Conservation (phyloP, 768 basidiomycete species). For the Piloderma croceum region DNA sequence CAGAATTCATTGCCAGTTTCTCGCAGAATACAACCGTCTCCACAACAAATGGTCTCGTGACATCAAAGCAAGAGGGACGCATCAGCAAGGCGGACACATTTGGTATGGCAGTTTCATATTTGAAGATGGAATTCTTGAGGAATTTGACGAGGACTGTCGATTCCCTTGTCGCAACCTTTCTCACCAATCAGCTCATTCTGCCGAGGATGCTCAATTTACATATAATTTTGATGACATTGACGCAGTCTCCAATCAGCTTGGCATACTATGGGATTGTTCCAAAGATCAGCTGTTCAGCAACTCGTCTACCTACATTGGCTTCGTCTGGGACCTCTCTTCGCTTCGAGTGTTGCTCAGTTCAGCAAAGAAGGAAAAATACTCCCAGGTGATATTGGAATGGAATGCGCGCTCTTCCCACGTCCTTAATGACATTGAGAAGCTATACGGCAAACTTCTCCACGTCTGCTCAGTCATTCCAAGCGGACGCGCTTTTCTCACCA, state of each 20-base stretch:
- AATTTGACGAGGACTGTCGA: constrained; percentile 17
- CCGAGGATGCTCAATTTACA: not conserved
- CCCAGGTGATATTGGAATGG: constrained; percentile 1
- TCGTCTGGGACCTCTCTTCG: constrained; percentile 20
- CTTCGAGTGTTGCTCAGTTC: constrained; percentile 9
- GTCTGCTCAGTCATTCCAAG: not conserved
- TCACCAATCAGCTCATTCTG: constrained; percentile 4
- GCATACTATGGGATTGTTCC: constrained; percentile 9
- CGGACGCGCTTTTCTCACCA: no score
- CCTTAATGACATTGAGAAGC: constrained; percentile 2
- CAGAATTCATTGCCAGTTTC: not conserved
- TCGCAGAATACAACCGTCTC: constrained; percentile 5
- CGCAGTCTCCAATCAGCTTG: not conserved
- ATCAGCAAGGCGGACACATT: constrained; percentile 11
- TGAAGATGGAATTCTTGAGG: constrained; percentile 8
- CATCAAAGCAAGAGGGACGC: not conserved
- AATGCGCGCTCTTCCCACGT: accelerated
- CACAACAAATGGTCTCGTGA: not conserved
- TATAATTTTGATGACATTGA: constrained; percentile 7
- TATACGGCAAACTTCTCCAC: constrained; percentile 13
- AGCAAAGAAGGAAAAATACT: constrained; percentile 14
- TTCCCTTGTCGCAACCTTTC: constrained; percentile 16
- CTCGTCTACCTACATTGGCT: constrained; percentile 15
- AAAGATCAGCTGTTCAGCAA: constrained; percentile 13
- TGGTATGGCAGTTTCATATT: constrained; percentile 16